Evolutionary conservation across 495 filamentous ascomycete species (phyloP).

Genomic region (Parathielavia appendiculata): DNA sequence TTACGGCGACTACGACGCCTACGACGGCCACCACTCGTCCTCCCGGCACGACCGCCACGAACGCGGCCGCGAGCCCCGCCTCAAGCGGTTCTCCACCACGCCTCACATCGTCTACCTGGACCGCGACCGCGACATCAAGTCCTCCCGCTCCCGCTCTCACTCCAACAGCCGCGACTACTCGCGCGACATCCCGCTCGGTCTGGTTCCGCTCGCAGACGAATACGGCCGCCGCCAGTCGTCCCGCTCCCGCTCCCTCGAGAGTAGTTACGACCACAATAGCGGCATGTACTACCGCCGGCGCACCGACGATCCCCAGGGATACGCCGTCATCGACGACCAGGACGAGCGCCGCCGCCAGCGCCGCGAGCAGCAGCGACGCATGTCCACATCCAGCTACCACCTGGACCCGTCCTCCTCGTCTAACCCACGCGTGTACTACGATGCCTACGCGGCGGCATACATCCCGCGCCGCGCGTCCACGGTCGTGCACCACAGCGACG

Average conservation of each 20-base stretch:
- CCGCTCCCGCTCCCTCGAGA: constrained; percentile 15
- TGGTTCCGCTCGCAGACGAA: constrained; percentile 22
- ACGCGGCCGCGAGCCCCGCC: constrained; percentile 8
- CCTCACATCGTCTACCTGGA: constrained; percentile 30
- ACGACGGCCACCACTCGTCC: constrained; percentile 23
- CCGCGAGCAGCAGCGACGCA: constrained; percentile 19
- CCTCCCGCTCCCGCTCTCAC: constrained; percentile 16
- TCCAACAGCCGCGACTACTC: constrained; percentile 20
- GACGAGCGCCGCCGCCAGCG: constrained; percentile 27
- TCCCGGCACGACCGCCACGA: constrained; percentile 18
- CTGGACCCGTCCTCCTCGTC: constrained; percentile 12
- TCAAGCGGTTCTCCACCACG: constrained; percentile 23
- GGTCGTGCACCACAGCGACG: constrained; percentile 27
- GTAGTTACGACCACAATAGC: constrained; percentile 8
- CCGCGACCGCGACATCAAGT: constrained; percentile 11
- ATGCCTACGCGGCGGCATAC: constrained; percentile 9
- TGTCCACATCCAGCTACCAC: constrained; percentile 22
- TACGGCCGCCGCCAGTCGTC: constrained; percentile 19
- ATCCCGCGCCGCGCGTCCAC: constrained; percentile 20
- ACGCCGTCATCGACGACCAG: constrained; percentile 26
- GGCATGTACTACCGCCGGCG: constrained; percentile 15
- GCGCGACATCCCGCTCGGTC: constrained; percentile 20
- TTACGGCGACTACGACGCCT: constrained; percentile 22
- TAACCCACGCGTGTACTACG: background rate
- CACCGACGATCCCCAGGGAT: constrained; percentile 17